Percentiles rank a stretch among this genome's conserved stretches.
These are phyloP conservation scores for Cryphonectria japonica DNA, from an alignment of 2,329 filamentous ascomycete species.

Conservation along the genomic window DNA sequence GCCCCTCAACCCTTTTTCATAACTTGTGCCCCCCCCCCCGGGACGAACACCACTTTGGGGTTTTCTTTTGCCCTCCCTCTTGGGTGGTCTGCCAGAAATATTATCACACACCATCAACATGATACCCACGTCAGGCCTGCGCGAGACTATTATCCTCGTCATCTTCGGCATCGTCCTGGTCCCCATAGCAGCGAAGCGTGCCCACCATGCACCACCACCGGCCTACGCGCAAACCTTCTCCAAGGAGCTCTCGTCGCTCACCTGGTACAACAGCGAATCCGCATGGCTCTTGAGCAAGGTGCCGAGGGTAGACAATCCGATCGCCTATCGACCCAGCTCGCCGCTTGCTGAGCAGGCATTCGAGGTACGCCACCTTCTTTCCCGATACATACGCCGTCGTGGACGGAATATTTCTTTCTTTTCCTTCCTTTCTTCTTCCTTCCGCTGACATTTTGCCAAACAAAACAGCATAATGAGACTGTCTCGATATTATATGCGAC, in stretches of 20 bases:
- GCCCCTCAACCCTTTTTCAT: too few relatives aligned
- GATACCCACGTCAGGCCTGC: constrained; percentile 21
- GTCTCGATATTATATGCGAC: constrained; percentile 33
- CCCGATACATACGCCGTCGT: background rate
- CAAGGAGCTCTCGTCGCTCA: background rate
- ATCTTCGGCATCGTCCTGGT: constrained; percentile 29
- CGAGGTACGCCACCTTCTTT: background rate
- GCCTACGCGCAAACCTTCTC: constrained; percentile 27
- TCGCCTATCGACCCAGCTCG: background rate
- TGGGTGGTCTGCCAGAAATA: too few relatives aligned
- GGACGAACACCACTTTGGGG: background rate
- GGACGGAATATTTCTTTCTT: background rate
- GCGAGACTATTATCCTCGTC: constrained; percentile 28
- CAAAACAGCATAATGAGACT: constrained; percentile 15
- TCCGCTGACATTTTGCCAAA: background rate
- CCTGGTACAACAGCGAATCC: background rate
- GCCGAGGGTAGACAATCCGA: background rate
- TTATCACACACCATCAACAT: constrained; percentile 3
- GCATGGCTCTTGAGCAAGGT: too few relatives aligned
- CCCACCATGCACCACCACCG: constrained; percentile 28
- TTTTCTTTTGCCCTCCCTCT: too few relatives aligned
- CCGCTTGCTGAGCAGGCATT: background rate
- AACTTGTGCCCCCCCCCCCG: background rate
- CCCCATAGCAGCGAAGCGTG: constrained; percentile 29
- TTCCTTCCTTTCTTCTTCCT: background rate